phyloP scores from a whole-genome alignment of 345 rosid species.

The Laguncularia racemosa region DNA sequence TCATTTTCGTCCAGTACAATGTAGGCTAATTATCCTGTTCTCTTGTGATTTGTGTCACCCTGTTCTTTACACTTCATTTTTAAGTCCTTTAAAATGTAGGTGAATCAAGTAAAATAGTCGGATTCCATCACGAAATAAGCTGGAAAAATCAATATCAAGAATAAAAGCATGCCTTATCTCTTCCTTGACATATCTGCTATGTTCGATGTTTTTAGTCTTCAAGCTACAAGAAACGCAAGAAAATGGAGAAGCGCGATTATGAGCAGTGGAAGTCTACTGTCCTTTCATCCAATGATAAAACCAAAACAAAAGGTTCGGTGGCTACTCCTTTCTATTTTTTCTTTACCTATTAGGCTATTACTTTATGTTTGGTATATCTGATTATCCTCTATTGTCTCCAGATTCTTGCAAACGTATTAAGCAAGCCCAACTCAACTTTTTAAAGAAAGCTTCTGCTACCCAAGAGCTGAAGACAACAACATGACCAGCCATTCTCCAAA shows the following conservation, averaged over 20 bases:
- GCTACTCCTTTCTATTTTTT: neutral
- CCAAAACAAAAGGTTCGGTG: conserved; percentile 34
- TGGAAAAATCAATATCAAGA: too few species aligned
- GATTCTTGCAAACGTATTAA: conserved; percentile 50
- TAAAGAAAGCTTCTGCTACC: conserved; percentile 31
- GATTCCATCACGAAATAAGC: too few species aligned
- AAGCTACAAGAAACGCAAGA: conserved; percentile 59
- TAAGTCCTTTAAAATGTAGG: too few species aligned
- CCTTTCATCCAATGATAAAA: conserved; percentile 39
- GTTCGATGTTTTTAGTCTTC: conserved; percentile 37
- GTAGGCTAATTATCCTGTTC: too few species aligned
- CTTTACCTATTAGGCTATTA: neutral
- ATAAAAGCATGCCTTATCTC: too few species aligned
- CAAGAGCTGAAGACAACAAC: conserved; percentile 34
- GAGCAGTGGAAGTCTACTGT: conserved; percentile 81
- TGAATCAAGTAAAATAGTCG: too few species aligned
- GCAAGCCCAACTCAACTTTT: conserved; percentile 52
- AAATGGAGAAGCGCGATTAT: conserved; percentile 45
- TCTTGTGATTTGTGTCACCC: too few species aligned
- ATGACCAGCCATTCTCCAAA: conserved; percentile 1
- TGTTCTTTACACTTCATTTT: too few species aligned
- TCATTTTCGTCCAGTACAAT: too few species aligned
- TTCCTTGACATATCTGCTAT: neutral
- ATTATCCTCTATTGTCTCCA: conserved; percentile 11
- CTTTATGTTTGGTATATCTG: neutral